Conservation (phyloP, 306 rosid genomes). For the Quercus parvula region DNA sequence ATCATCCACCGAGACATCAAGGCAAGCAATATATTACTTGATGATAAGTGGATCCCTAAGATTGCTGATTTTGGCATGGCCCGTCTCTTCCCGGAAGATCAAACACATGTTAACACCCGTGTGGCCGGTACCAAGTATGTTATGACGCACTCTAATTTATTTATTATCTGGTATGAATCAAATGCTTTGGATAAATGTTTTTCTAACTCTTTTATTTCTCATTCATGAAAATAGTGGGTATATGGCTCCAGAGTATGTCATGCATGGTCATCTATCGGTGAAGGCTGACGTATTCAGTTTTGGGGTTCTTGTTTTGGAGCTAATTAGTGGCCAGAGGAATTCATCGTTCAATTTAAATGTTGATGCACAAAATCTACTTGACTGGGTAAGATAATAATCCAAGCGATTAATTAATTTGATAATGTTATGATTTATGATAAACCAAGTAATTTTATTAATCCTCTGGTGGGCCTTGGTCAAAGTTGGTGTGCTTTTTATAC, state of each 20-base stretch:
- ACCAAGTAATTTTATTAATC: no score
- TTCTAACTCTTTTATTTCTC: not conserved
- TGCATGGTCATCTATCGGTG: slow-evolving; percentile 75
- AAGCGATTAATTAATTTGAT: not conserved
- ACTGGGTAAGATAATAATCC: slow-evolving; percentile 43
- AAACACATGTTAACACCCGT: slow-evolving; percentile 85
- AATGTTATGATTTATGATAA: no score
- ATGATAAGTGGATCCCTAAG: slow-evolving; percentile 87
- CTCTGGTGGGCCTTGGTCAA: slow-evolving; percentile 1
- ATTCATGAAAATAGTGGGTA: slow-evolving; percentile 59
- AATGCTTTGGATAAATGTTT: not conserved
- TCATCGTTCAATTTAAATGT: slow-evolving; percentile 22
- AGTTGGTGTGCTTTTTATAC: not conserved
- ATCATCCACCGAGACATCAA: slow-evolving; percentile 93
- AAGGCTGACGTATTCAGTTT: slow-evolving; percentile 89
- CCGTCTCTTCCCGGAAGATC: slow-evolving; percentile 95
- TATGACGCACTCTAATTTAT: not conserved
- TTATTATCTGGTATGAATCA: no score
- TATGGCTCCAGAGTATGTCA: slow-evolving; percentile 93
- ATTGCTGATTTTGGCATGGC: slow-evolving; percentile 99
- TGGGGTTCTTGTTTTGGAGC: slow-evolving; percentile 83
- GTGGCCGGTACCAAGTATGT: slow-evolving; percentile 96
- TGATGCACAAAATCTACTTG: slow-evolving; percentile 43
- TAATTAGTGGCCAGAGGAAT: slow-evolving; percentile 72
- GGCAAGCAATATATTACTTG: slow-evolving; percentile 86